These are phyloP conservation scores for Tetrahymena elliotti DNA, from an alignment of 73 alveolate genomes.

Conservation along the genomic window DNA sequence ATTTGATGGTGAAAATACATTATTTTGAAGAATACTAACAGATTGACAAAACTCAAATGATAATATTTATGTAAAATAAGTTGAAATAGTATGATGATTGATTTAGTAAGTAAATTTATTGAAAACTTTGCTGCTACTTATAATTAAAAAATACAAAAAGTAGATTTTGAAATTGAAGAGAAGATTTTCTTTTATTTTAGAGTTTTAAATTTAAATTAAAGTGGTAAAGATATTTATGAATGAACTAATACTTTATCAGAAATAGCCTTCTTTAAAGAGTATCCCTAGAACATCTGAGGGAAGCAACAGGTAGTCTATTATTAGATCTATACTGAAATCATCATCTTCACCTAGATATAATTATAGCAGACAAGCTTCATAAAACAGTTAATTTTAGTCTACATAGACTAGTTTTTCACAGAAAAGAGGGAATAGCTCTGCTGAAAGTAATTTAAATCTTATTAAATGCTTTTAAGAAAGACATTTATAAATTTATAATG, in stretches of 20 bases:
- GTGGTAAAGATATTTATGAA: not conserved
- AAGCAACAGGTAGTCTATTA: not conserved
- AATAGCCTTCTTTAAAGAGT: not conserved
- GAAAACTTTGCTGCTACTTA: not conserved
- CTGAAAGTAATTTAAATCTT: not conserved
- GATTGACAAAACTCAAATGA: not conserved
- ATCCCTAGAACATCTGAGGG: not conserved
- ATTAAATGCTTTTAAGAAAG: not conserved
- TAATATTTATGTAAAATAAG: not conserved
- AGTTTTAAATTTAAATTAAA: too few species aligned
- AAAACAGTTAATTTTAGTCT: not conserved
- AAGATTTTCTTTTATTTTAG: not conserved
- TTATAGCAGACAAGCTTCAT: not conserved
- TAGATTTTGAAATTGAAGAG: not conserved
- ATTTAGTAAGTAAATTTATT: too few species aligned
- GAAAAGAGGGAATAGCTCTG: not conserved
- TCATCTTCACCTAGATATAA: not conserved
- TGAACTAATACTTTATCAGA: not conserved
- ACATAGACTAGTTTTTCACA: not conserved
- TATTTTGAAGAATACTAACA: not conserved
- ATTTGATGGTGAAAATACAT: not conserved
- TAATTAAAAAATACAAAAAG: not conserved
- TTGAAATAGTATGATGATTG: not conserved
- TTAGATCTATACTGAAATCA: not conserved
- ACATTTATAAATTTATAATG: not conserved